Base-by-base conservation (phyloP, 108 stramenopile species). In the Nitzschia sp. region DNA sequence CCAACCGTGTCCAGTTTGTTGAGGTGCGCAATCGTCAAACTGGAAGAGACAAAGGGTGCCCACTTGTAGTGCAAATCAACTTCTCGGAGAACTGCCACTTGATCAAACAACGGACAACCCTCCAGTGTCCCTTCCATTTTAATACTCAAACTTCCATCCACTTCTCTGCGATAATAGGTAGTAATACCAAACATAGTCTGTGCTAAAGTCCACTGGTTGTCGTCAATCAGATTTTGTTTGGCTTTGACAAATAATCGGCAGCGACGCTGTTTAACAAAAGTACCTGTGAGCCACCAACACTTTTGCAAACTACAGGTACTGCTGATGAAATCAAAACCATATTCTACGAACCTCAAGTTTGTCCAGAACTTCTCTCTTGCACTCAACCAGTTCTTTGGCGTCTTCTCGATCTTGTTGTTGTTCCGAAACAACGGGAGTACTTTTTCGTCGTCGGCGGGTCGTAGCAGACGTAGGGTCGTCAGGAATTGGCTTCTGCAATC, bases 21-120 rank as follows among this genome's bases (percentile, higher is more conserved):
- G 15, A 97, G 57, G 57, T 95, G 85, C 1, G 77, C 75, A 42
- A 97, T 52, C 51, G 88, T 87, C 25, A 69, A 51, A 17, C 80
- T 78, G 2, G 73, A 69, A 24, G 79, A 79, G 48, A 73, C 72
- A 74, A 98, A 98, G 8, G 97, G 97, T 14, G 91, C 84, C 97
- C 97, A 98, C 14, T 63, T 71, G 51, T 88, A 79, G 77, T 91
- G 93, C 62, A 98, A 67, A 57, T 95, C 96, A 15, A 85, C 79
- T 81, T 96, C 97, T 44, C 92, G 70, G 6, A 98, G 66, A 0
- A 94, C 86, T 10, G 88, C 89, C 14, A 96, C 78, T 78, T 98
- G 97, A 78, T 98, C 96, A 71, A 97, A 95, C 10, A 97, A 55
- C 12, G 95, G 83, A 3, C 85, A 64, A 11, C 83, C 85, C 7